Conservation (phyloP, 805 yeast species). For the Starmerella gropengiesseri region DNA sequence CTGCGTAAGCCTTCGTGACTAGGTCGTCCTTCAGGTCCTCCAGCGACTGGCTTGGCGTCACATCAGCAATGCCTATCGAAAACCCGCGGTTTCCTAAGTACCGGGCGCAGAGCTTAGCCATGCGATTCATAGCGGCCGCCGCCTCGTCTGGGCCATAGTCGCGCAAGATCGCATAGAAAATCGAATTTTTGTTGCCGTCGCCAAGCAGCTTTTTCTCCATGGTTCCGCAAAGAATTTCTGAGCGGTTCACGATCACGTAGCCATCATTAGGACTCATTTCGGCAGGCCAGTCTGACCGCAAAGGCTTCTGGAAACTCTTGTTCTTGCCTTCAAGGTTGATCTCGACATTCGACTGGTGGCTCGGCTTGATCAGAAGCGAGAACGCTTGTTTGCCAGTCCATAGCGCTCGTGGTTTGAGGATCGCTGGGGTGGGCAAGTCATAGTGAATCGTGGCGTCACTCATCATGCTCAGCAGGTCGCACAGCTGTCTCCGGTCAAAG, state of each 20-base stretch:
- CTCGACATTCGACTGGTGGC: conserved; percentile 58
- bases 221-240: conserved; percentile 78
- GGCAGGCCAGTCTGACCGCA: conserved; percentile 48
- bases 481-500: conserved; percentile 74
- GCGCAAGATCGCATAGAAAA: conserved; percentile 85
- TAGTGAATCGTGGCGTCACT: conserved; percentile 79
- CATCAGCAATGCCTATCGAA: conserved; percentile 94
- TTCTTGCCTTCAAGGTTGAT: conserved; percentile 91
- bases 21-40: conserved; percentile 68
- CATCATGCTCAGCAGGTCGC: conserved; percentile 87
- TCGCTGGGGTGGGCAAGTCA: conserved; percentile 92
- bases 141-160: conserved; percentile 97
- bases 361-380: conserved; percentile 77
- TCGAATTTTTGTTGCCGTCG: conserved; percentile 96
- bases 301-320: conserved; percentile 77
- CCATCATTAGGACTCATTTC: conserved; percentile 99
- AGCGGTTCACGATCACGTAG: conserved; percentile 78
- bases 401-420: conserved; percentile 72
- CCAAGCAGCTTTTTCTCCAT: conserved; percentile 96
- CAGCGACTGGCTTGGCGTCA: conserved; percentile 78
- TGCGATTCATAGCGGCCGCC: conserved; percentile 90
- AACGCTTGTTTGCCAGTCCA: conserved; percentile 99
- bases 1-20: conserved; percentile 81
- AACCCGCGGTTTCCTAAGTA: conserved; percentile 91
- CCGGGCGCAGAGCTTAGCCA: conserved; percentile 98